Evolutionary conservation across 352 stramenopile species (phyloP).

Genomic region (Phytophthora citrophthora): DNA sequence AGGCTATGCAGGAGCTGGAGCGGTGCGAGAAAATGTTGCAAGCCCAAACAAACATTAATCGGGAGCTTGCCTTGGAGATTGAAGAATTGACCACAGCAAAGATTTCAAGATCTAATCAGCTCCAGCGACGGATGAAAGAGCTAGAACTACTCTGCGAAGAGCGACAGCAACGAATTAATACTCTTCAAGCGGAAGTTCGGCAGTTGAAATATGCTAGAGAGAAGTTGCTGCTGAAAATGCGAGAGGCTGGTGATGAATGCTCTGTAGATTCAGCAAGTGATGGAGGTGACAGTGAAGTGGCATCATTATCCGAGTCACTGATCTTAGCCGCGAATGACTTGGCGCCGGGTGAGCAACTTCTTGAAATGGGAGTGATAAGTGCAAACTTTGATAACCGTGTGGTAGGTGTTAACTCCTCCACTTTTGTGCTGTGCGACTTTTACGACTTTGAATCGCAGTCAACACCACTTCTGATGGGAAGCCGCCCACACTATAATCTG

Average conservation of each 20-base stretch:
- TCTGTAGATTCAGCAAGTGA: conserved; percentile 45
- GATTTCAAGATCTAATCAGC: conserved; percentile 68
- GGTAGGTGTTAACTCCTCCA: conserved; percentile 78
- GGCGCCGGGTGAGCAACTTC: conserved; percentile 87
- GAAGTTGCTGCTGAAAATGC: conserved; percentile 42
- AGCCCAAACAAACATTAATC: conserved; percentile 94
- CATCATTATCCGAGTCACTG: conserved; percentile 73
- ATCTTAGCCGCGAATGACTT: conserved; percentile 68
- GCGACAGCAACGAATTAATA: conserved; percentile 80
- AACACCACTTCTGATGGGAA: conserved; percentile 86
- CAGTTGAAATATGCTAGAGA: conserved; percentile 86
- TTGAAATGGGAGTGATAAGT: conserved; percentile 90
- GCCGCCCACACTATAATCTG: conserved; percentile 90
- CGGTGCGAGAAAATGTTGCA: conserved; percentile 94
- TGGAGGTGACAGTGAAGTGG: conserved; percentile 49
- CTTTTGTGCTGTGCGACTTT: conserved; percentile 94
- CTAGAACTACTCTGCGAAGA: conserved; percentile 86
- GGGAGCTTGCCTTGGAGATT: conserved; percentile 91
- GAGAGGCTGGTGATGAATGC: conserved; percentile 28
- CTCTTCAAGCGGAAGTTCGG: conserved; percentile 87
- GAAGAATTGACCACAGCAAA: conserved; percentile 85
- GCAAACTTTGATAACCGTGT: conserved; percentile 74
- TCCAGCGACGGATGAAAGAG: conserved; percentile 86
- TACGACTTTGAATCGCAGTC: conserved; percentile 95
- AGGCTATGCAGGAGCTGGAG: conserved; percentile 92